These are phyloP conservation scores for Oehlia diaphana DNA, from an alignment of 192 early-diverging fungal genomes.

Conservation along the genomic window DNA sequence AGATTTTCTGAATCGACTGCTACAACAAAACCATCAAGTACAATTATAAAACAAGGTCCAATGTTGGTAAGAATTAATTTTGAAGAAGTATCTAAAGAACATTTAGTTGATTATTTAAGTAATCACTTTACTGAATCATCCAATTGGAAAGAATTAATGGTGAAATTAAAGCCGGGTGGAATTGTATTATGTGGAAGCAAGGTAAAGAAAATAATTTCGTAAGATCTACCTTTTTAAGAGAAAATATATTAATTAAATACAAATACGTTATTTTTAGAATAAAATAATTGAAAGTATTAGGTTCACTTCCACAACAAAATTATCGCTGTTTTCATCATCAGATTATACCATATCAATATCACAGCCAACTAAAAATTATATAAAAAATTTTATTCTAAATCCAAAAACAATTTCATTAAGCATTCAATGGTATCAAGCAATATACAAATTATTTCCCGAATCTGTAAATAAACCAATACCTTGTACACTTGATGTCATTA, in stretches of 20 bases:
- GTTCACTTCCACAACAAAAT: not conserved
- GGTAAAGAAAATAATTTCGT: not conserved
- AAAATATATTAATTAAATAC: no score
- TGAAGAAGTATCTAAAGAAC: not conserved
- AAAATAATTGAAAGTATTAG: not conserved
- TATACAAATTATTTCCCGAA: conserved; percentile 34
- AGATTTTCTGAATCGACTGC: not conserved
- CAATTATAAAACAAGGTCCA: not conserved
- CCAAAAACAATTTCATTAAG: conserved; percentile 33
- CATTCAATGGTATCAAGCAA: conserved; percentile 39
- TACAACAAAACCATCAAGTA: not conserved
- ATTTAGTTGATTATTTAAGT: not conserved
- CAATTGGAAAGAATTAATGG: not conserved
- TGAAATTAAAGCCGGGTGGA: not conserved
- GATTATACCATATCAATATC: conserved; percentile 40
- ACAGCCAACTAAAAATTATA: conserved; percentile 27
- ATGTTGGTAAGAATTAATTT: not conserved
- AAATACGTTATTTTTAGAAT: not conserved
- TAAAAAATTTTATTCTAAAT: conserved; percentile 34
- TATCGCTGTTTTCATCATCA: conserved; percentile 36
- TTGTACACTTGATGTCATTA: conserved; percentile 30
- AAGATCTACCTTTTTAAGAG: not conserved
- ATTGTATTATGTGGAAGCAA: not conserved
- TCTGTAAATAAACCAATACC: conserved; percentile 28
- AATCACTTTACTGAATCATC: not conserved